Evolutionary conservation across 768 basidiomycete species (phyloP).

Genomic region (Kwoniella sp.): DNA sequence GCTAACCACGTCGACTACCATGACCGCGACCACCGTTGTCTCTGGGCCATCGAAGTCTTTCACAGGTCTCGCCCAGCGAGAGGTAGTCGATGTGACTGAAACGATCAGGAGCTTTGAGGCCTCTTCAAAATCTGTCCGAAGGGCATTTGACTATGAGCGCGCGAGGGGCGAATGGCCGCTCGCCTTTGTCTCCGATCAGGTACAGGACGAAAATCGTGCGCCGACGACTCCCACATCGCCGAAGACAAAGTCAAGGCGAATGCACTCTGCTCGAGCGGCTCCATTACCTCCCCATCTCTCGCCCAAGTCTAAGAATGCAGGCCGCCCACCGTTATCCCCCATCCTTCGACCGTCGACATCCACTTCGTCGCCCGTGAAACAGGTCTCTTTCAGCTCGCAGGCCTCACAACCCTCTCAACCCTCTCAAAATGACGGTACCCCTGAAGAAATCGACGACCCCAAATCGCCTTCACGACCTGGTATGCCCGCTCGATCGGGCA

Average conservation of each 20-base stretch:
- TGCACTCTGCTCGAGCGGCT: conserved; percentile 4
- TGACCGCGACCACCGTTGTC: not conserved
- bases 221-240: not conserved
- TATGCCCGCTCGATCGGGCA: conserved; percentile 14
- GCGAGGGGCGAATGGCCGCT: conserved; percentile 13
- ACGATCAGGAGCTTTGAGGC: not conserved
- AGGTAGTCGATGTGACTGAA: not conserved
- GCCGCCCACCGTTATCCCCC: conserved; percentile 2
- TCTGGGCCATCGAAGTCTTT: not conserved
- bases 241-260: not conserved
- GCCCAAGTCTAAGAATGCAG: not conserved
- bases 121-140: conserved; percentile 7
- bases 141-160: conserved; percentile 7
- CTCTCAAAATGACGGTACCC: not conserved
- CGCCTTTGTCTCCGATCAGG: not conserved
- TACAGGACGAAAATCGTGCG: not conserved
- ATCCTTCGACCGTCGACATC: conserved; percentile 5
- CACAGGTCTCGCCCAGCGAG: not conserved
- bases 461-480: conserved; percentile 1
- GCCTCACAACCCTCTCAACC: not conserved
- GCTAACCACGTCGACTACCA: not conserved
- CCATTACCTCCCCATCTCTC: conserved; percentile 1
- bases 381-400: conserved; percentile 11
- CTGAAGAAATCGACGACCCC: not conserved
- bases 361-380: conserved; percentile 7